Evolutionary conservation across 2,329 filamentous ascomycete genomes (phyloP), one percentile per base, ranked within the genome.

Genomic region (Stagonosporopsis tanaceti): DNA sequence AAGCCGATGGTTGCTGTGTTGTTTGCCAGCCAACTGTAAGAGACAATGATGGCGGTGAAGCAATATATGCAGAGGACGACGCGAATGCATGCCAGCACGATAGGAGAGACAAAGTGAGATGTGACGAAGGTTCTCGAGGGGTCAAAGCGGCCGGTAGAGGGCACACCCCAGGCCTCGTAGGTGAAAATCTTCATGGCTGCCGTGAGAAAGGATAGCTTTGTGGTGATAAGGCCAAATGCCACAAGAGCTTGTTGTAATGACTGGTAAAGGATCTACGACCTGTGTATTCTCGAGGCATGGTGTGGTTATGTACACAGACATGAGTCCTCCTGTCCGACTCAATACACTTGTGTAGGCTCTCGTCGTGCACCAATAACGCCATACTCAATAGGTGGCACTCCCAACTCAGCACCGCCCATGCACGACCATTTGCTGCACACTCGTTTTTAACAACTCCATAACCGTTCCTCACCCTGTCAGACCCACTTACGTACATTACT

Each of bases 101-200:
- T 81, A 0, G 91, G 89, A 22, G 85, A 77, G 20, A 95, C 75
- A 12, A 92, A 77, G 89, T 90, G 93, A n/a, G 91, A 94, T 20
- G 90, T 93, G 73, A 87, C 85, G 76, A 90, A 92, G 53, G 87
- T 85, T 73, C 89, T 82, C 32, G 82, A 68, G 6, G 71, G 65
- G 63, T 82, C 81, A 56, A 78, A 76, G 54, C 76, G 75, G 11
- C 66, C 66, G 9, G 41, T 40, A 2, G 53, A 51, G n/a, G 63
- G 57, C 30, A 69, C 42, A 15, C 65, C 68, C 60, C 62, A 71
- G 27, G 57, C 27, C 30, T 60, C 62, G 46, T 63, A 69, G 4
- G 64, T 57, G 48, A 65, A 60, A 6, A 67, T 8, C 28, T 59
- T 47, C 64, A 66, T 66, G 25, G 32, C 57, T 42, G 4, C 17